phyloP scores from a whole-genome alignment of 1,284 basidiomycete species.

The Microbotryomycetes sp. region DNA sequence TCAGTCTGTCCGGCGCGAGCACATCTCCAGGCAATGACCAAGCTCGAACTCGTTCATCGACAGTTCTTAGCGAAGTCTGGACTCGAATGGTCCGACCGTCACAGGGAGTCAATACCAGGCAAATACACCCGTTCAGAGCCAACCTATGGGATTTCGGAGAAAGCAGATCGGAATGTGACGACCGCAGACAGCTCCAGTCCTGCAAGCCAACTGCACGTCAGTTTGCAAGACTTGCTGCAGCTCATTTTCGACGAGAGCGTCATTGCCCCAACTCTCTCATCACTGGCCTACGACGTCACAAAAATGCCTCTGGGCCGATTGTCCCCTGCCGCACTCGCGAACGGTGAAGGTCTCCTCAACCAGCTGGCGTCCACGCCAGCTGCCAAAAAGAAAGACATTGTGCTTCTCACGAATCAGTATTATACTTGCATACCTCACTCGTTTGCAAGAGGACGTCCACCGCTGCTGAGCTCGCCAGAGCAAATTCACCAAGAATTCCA shows the following conservation, averaged over 20 bases:
- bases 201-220: not conserved
- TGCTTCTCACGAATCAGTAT: not conserved
- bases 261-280: not conserved
- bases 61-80: slow-evolving; percentile 4
- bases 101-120: not conserved
- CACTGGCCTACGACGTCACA: not conserved
- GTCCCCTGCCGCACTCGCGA: not conserved
- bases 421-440: not conserved
- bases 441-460: not conserved
- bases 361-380: not conserved
- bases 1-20: not conserved
- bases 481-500: not conserved
- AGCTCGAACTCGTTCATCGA: not conserved
- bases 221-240: not conserved
- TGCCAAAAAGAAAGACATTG: not conserved
- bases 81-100: not conserved
- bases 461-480: not conserved
- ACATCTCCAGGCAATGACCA: not conserved
- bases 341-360: not conserved
- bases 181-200: not conserved
- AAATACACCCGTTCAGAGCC: slow-evolving; percentile 5
- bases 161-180: not conserved
- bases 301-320: slow-evolving; percentile 2
- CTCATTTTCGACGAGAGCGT: not conserved
- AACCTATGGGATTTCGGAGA: no score